Percentiles rank a stretch among this genome's conserved stretches.
Evolutionary conservation across 768 basidiomycete species (phyloP).

Genomic region (Boletus speciosus): DNA sequence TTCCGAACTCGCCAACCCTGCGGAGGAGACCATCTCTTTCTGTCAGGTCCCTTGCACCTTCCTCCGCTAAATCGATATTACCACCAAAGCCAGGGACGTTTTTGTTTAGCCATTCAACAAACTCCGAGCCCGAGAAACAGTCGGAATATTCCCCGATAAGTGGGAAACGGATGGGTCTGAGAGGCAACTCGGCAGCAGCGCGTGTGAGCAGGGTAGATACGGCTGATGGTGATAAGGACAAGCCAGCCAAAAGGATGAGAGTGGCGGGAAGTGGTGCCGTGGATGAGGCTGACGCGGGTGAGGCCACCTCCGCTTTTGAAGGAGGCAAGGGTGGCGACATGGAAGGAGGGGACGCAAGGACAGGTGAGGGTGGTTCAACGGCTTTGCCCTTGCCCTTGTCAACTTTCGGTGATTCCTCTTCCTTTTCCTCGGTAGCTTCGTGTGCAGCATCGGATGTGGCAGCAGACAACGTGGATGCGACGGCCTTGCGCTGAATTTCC

Average conservation of each 20-base stretch:
- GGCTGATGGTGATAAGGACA: slow-evolving; percentile 60
- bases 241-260: slow-evolving; percentile 72
- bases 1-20: slow-evolving; percentile 79
- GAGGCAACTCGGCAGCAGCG: slow-evolving; percentile 68
- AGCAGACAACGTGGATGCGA: slow-evolving; percentile 31
- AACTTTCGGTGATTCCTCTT: slow-evolving; percentile 46
- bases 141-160: slow-evolving; percentile 81
- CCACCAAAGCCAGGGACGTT: slow-evolving; percentile 78
- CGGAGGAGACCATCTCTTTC: slow-evolving; percentile 57
- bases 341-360: slow-evolving; percentile 53
- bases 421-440: slow-evolving; percentile 32
- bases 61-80: slow-evolving; percentile 74
- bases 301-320: slow-evolving; percentile 35
- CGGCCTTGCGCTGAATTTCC: slow-evolving; percentile 64
- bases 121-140: slow-evolving; percentile 86
- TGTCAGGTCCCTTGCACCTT: slow-evolving; percentile 54
- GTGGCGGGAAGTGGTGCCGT: slow-evolving; percentile 40
- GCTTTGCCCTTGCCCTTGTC: slow-evolving; percentile 84
- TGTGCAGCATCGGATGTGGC: slow-evolving; percentile 18
- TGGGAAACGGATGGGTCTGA: slow-evolving; percentile 71
- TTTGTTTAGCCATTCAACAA: slow-evolving; percentile 77
- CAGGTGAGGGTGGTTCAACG: slow-evolving; percentile 36
- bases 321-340: slow-evolving; percentile 62
- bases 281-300: slow-evolving; percentile 27
- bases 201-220: slow-evolving; percentile 68